Conservation (phyloP, 768 basidiomycete species). For the Pholiota conissans region DNA sequence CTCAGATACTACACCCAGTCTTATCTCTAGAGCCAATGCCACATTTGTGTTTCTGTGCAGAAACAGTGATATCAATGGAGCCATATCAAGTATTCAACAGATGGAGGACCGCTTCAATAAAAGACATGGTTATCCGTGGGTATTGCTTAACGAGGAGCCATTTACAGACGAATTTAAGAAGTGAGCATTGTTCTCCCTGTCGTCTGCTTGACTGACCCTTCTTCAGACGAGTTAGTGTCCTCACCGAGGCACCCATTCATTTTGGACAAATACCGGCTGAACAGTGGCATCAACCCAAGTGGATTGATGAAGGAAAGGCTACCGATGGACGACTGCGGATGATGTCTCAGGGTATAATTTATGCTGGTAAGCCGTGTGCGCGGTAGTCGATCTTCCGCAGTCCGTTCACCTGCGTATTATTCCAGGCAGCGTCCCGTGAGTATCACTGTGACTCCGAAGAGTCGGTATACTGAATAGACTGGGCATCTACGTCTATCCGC, state of each 20-base stretch:
- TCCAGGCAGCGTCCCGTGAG: constrained; percentile 74
- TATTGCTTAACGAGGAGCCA: constrained; percentile 82
- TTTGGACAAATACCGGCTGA: constrained; percentile 74
- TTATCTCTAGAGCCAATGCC: constrained; percentile 57
- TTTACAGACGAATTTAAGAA: constrained; percentile 74
- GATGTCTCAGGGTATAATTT: constrained; percentile 61
- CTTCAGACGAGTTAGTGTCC: constrained; percentile 45
- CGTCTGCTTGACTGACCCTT: neutral
- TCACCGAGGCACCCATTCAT: constrained; percentile 58
- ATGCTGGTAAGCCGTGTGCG: constrained; percentile 46
- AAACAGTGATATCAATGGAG: constrained; percentile 53
- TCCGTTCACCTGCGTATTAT: neutral
- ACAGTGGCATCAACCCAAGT: constrained; percentile 82
- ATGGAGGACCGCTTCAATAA: constrained; percentile 87
- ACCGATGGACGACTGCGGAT: constrained; percentile 58
- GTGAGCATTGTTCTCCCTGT: constrained; percentile 29
- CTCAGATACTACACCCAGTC: neutral
- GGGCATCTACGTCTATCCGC: neutral
- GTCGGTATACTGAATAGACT: neutral
- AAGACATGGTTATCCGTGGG: constrained; percentile 73
- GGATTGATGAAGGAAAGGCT: constrained; percentile 76
- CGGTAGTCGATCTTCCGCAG: constrained; percentile 2
- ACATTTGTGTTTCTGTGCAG: constrained; percentile 76
- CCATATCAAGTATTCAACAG: constrained; percentile 57
- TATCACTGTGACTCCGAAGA: constrained; percentile 14